Evolutionary conservation across 495 filamentous ascomycete species (phyloP).

Genomic region (Aspergillus funiculosus): DNA sequence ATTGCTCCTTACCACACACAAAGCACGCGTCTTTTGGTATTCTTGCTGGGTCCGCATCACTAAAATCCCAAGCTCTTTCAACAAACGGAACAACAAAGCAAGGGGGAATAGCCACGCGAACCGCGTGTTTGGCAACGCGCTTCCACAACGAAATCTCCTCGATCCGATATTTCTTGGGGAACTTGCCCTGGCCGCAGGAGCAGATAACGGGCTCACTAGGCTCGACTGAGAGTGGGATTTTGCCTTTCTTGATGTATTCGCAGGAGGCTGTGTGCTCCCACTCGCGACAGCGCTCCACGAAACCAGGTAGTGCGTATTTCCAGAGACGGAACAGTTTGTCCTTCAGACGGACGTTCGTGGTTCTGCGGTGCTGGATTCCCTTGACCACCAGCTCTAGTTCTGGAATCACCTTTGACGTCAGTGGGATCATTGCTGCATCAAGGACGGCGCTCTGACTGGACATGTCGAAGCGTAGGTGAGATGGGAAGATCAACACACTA

Average conservation of each 20-base stretch:
- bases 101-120: constrained; percentile 30
- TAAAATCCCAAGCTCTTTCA: constrained; percentile 3
- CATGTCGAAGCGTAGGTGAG: constrained; percentile 15
- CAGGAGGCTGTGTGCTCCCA: constrained; percentile 46
- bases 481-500: constrained; percentile 17
- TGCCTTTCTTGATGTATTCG: constrained; percentile 37
- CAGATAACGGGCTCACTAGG: constrained; percentile 23
- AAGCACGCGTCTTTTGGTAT: background rate
- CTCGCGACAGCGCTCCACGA: constrained; percentile 49
- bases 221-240: constrained; percentile 28
- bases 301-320: constrained; percentile 44
- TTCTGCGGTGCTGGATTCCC: background rate
- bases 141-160: constrained; percentile 21
- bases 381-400: constrained; percentile 27
- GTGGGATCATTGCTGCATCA: constrained; percentile 44
- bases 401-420: constrained; percentile 26
- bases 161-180: constrained; percentile 23
- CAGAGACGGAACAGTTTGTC: constrained; percentile 44
- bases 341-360: constrained; percentile 16
- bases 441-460: constrained; percentile 33
- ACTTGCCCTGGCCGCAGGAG: constrained; percentile 30
- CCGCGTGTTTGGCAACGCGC: constrained; percentile 19
- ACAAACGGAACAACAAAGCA: constrained; percentile 28
- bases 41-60: background rate
- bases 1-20: background rate